Conservation (phyloP, 2,329 filamentous ascomycete species). For the Penicillium hesseltinei region DNA sequence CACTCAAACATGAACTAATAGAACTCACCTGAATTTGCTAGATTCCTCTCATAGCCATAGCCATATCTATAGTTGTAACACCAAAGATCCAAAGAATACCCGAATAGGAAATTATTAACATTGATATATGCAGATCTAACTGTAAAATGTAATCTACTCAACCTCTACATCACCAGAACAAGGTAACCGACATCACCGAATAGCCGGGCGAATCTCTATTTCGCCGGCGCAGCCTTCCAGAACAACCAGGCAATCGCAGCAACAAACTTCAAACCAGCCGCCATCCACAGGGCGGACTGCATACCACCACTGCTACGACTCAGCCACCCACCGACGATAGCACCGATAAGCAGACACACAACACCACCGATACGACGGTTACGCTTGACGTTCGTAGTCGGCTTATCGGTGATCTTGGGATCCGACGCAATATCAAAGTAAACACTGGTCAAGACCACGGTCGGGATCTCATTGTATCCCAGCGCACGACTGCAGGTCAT, state of each 20-base stretch:
- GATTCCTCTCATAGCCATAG: neutral
- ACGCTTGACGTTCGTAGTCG: slow-evolving; percentile 40
- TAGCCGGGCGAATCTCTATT: slow-evolving; percentile 16
- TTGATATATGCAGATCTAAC: neutral
- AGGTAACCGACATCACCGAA: neutral
- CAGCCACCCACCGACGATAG: slow-evolving; percentile 45
- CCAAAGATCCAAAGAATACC: neutral
- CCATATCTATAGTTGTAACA: neutral
- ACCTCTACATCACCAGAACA: neutral
- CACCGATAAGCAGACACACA: slow-evolving; percentile 40
- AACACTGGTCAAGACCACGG: slow-evolving; percentile 47
- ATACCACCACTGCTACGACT: slow-evolving; percentile 44
- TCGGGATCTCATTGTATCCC: slow-evolving; percentile 46
- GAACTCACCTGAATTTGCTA: neutral
- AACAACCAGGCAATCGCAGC: slow-evolving; percentile 39
- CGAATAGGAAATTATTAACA: neutral
- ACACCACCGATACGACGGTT: slow-evolving; percentile 41
- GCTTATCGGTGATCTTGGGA: slow-evolving; percentile 33
- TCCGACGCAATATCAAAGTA: slow-evolving; percentile 49
- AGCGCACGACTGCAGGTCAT: slow-evolving; percentile 45
- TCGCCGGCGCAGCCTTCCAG: slow-evolving; percentile 35
- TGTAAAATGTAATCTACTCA: neutral
- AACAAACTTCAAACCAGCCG: slow-evolving; percentile 41
- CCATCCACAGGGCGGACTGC: slow-evolving; percentile 45
- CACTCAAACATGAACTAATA: neutral